Conservation (phyloP, 495 filamentous ascomycete genomes). For the Penicillium steckii region DNA sequence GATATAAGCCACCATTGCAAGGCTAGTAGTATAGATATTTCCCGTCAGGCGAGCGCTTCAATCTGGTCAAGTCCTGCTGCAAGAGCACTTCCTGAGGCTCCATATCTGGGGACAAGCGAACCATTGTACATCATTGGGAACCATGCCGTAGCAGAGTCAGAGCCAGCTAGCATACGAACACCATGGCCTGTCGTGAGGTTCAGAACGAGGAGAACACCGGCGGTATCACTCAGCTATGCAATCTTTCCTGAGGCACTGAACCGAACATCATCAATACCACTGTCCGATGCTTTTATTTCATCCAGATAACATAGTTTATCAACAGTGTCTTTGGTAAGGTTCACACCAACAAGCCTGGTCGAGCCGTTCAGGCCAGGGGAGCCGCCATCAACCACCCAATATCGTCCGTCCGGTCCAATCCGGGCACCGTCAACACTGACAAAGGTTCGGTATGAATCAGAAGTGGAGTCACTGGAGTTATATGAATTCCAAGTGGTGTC, state of each 20-base stretch:
- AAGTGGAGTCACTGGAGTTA: constrained; percentile 13
- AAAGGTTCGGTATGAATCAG: constrained; percentile 18
- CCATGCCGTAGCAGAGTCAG: too few relatives aligned
- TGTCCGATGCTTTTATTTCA: constrained; percentile 17
- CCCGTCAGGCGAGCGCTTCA: constrained; percentile 30
- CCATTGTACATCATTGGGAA: constrained; percentile 21
- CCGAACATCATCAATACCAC: too few relatives aligned
- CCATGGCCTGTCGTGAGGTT: too few relatives aligned
- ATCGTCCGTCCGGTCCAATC: constrained; percentile 27
- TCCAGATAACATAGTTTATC: constrained; percentile 28
- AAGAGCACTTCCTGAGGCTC: constrained; percentile 14
- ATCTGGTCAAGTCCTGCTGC: constrained; percentile 25
- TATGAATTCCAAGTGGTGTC: constrained; percentile 28
- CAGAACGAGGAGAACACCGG: too few relatives aligned
- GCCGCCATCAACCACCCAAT: constrained; percentile 29
- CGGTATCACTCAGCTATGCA: too few relatives aligned
- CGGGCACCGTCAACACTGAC: constrained; percentile 24
- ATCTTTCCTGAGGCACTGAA: too few relatives aligned
- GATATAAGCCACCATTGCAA: constrained; percentile 23
- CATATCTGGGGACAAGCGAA: constrained; percentile 6
- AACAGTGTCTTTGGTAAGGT: constrained; percentile 14
- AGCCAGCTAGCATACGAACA: too few relatives aligned
- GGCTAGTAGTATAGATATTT: constrained; percentile 29
- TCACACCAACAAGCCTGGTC: constrained; percentile 26
- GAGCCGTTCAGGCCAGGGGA: constrained; percentile 18